phyloP scores from a whole-genome alignment of 495 filamentous ascomycete species.

The Podospora appendiculata region DNA sequence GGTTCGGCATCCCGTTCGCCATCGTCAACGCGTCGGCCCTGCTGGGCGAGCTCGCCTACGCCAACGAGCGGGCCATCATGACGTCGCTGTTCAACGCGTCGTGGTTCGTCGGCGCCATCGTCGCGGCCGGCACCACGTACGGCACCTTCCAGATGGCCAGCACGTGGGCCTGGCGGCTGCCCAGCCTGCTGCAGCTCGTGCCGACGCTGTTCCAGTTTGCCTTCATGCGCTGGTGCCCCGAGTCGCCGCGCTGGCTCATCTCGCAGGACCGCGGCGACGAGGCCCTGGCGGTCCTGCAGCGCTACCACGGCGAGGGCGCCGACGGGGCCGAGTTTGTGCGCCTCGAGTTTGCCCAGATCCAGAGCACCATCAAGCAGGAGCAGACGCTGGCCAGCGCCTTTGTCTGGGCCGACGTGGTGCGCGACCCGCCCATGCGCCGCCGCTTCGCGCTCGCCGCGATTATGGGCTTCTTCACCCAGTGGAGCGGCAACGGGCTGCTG shows the following conservation, averaged over 20 bases:
- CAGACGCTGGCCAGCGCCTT: conserved; percentile 35
- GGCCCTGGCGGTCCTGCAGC: conserved; percentile 44
- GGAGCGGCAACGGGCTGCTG: conserved; percentile 50
- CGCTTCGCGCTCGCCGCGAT: conserved; percentile 43
- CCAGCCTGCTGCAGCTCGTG: conserved; percentile 43
- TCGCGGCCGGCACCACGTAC: conserved; percentile 46
- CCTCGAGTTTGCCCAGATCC: conserved; percentile 48
- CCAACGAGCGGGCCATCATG: conserved; percentile 50
- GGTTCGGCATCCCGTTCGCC: conserved; percentile 54
- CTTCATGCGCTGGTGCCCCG: conserved; percentile 41
- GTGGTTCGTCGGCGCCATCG: conserved; percentile 51
- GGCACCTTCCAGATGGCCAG: conserved; percentile 45
- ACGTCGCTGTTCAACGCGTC: conserved; percentile 54
- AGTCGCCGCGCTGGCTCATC: conserved; percentile 45
- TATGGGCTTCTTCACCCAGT: conserved; percentile 49
- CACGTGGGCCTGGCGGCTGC: conserved; percentile 55
- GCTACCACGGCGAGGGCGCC: conserved; percentile 51
- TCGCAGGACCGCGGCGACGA: conserved; percentile 40
- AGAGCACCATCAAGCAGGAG: conserved; percentile 45
- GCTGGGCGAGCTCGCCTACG: conserved; percentile 54
- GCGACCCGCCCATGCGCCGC: conserved; percentile 40
- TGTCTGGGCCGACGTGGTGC: conserved; percentile 45
- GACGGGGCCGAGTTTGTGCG: conserved; percentile 41
- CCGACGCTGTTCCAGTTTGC: conserved; percentile 44
- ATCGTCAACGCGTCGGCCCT: conserved; percentile 50